A percentile compares a stretch with the other conserved stretches of the same genome.
Evolutionary conservation across 2,329 filamentous ascomycete genomes (phyloP).

Genomic region (Calonectria multiphialidica): DNA sequence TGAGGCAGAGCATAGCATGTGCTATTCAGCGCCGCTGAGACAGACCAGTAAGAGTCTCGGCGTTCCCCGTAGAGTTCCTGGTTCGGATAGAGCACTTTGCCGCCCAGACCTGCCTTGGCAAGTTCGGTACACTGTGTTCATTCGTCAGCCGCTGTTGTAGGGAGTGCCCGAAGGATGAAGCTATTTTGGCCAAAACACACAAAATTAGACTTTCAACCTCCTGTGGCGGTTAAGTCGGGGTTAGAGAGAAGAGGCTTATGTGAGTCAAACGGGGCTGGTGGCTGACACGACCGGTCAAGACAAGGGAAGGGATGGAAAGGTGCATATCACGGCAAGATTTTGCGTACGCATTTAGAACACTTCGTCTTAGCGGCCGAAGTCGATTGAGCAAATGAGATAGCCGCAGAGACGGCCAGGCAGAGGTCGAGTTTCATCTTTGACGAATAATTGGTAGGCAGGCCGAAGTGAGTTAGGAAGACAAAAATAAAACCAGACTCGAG

Average conservation of each 20-base stretch:
- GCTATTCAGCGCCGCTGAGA: conserved; percentile 49
- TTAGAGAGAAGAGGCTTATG: background rate
- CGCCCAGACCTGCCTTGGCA: conserved; percentile 37
- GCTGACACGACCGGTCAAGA: background rate
- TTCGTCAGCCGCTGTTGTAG: background rate
- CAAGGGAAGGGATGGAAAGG: too few relatives aligned
- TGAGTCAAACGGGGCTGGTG: background rate
- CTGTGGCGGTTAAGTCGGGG: background rate
- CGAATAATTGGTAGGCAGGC: background rate
- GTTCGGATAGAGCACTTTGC: conserved; percentile 46
- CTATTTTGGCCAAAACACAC: background rate
- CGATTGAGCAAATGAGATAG: background rate
- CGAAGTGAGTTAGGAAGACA: too few relatives aligned
- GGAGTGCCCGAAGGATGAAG: background rate
- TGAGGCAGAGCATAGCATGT: conserved; percentile 52
- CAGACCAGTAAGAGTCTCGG: conserved; percentile 52
- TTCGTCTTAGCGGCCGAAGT: background rate
- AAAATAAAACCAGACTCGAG: background rate
- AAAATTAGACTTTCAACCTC: background rate
- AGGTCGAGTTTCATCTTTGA: conserved; percentile 7
- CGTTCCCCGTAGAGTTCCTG: conserved; percentile 44
- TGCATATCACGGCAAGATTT: background rate
- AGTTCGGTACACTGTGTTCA: conserved; percentile 44
- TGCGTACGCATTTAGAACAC: conserved; percentile 11
- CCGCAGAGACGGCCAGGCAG: background rate